Evolutionary conservation across 2,329 filamentous ascomycete genomes (phyloP), one percentile per base, ranked within the genome.

Genomic region (Drechslera avenae): DNA sequence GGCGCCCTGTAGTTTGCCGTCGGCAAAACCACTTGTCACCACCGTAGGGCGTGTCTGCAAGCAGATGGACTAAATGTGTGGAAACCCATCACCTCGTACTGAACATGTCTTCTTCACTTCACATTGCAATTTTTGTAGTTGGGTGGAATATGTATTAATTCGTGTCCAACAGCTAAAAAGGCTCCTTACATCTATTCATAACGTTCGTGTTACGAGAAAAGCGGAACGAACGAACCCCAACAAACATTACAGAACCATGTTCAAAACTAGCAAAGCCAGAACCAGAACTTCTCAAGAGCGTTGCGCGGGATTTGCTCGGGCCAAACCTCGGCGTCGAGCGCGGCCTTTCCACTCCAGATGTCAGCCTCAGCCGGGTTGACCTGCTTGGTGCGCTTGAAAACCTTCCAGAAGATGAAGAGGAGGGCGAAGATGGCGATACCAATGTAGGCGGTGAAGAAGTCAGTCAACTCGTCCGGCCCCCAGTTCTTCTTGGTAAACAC

Each of bases 331-430:
- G 73, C 77, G 64, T 80, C 78, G 32, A 80, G 58, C 21, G 74
- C 74, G 21, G 74, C 75, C 68, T 79, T 80, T 7, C 77, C 78
- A 19, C 68, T 75, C 69, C 73, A 76, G 33, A 80, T 75, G 52
- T 80, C 78, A 5, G 74, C 74, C 50, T 77, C 71, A 0, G 58
- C 64, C 16, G 72, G 61, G 46, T 73, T 73, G 52, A 79, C 73
- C 26, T 73, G 59, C 46, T 81, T 81, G 0, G 86, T 87, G 57
- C 83, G 81, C 66, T 87, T 88, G 64, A 81, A 74, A 30, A 86
- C 69, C 69, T 90, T 90, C 83, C 86, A 90, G 37, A 83, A 78
- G 10, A 80, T 55, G 60, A 82, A 90, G 7, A 82, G 73, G 5
- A 72, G 68, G 12, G 76, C 59, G 66, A 65, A 73, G 48, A 75